Conservation (phyloP, 306 rosid species). For the Ochetophila trinervis region DNA sequence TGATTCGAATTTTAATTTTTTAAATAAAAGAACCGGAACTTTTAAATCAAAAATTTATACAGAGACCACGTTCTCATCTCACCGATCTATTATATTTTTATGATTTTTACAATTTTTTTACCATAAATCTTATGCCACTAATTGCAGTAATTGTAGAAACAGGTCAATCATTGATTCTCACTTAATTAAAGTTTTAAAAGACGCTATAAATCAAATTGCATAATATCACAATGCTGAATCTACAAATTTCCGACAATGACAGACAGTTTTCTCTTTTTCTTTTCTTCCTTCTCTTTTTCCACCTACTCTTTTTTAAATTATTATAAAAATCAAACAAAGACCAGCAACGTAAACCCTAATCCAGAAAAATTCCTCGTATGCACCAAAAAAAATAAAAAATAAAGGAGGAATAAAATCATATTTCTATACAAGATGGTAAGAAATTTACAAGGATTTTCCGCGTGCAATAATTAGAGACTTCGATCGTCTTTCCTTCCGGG, state of each 20-base stretch:
- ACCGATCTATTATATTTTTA: background rate
- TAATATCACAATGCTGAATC: slow-evolving; percentile 14
- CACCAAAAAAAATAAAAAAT: background rate
- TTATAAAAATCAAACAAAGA: slow-evolving; percentile 31
- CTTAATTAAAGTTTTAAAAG: background rate
- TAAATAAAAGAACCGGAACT: background rate
- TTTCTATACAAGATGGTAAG: background rate
- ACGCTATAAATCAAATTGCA: slow-evolving; percentile 18
- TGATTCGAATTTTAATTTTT: slow-evolving; percentile 11
- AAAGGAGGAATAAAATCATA: no score
- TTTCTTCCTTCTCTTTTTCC: background rate
- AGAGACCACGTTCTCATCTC: slow-evolving; percentile 28
- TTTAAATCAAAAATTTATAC: slow-evolving; percentile 25
- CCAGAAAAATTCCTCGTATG: slow-evolving; percentile 16
- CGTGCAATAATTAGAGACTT: slow-evolving; percentile 21
- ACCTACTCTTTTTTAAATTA: slow-evolving; percentile 33
- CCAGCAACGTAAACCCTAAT: slow-evolving; percentile 12
- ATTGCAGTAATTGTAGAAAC: background rate
- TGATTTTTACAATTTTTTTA: background rate
- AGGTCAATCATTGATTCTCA: background rate
- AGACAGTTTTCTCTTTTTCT: background rate
- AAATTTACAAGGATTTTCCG: slow-evolving; percentile 20
- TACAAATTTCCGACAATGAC: slow-evolving; percentile 33
- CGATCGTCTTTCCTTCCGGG: slow-evolving; percentile 2
- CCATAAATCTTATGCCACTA: background rate